Percentiles rank a stretch among this genome's conserved stretches.
Conservation (phyloP, 768 basidiomycete genomes). For the Lactarius akahatsu region DNA sequence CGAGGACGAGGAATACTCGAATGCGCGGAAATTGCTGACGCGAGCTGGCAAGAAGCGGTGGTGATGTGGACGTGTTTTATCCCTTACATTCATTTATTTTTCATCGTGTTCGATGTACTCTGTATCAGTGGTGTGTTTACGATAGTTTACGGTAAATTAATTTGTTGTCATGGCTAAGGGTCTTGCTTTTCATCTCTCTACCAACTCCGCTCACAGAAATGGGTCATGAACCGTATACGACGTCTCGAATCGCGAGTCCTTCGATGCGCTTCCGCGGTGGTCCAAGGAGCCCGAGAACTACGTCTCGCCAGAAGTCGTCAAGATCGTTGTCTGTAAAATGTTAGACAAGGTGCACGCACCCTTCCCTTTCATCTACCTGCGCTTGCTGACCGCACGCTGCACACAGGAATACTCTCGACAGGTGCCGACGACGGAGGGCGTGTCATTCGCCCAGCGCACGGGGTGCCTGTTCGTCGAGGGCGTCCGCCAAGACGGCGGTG, state of each 20-base stretch:
- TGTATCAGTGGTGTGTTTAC: neutral
- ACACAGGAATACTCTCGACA: constrained; percentile 84
- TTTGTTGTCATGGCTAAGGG: neutral
- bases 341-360: constrained; percentile 72
- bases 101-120: neutral
- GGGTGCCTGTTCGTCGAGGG: constrained; percentile 84
- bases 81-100: neutral
- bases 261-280: constrained; percentile 94
- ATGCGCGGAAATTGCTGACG: constrained; percentile 54
- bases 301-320: constrained; percentile 79
- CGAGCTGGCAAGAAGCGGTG: constrained; percentile 45
- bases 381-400: neutral
- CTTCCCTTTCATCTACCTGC: too few species aligned
- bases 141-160: constrained; percentile 7
- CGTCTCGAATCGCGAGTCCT: constrained; percentile 88
- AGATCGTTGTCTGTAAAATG: constrained; percentile 95
- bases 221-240: constrained; percentile 73
- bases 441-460: constrained; percentile 78
- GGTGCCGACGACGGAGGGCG: constrained; percentile 75
- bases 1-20: constrained; percentile 64
- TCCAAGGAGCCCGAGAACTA: constrained; percentile 92
- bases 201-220: neutral
- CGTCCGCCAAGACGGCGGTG: constrained; percentile 87
- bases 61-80: constrained; percentile 11
- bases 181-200: too few species aligned